Evolutionary conservation across 106 monocot species (phyloP), one percentile per base, ranked within the genome.

Genomic region (Posidonia australis): DNA sequence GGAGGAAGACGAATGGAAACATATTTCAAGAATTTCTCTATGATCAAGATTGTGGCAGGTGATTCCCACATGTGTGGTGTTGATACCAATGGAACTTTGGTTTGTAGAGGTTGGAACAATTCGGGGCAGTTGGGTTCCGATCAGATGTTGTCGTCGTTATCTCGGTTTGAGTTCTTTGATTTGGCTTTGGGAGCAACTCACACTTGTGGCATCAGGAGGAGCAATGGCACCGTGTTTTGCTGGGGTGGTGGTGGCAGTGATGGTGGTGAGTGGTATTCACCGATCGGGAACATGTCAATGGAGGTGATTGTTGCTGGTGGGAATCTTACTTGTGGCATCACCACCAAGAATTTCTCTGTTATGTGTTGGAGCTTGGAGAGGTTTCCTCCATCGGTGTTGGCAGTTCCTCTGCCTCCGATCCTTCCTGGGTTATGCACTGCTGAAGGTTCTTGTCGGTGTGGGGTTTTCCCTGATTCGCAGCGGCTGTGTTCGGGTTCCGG

Each of bases 311-410:
- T 81, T 27, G 82, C 96, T 18, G 86, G 84, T 10, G 90, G 77
- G 0, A 71, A 96, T 28, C 78, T 82, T 44, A 87, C 87, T n/a
- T 96, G 96, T 62, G 96, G 87, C 4, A 47, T 96, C 14, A 64
- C 58, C 2, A 72, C 74, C 9, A 5, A 0, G 11, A 84, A 87
- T 68, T 77, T 84, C 24, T 77, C 80, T 10, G 76, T 90, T 16
- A n/a, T 84, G 0, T 96, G 96, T 65, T 96, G 96, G 96, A 44
- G 48, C 12, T 60, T 77, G 1, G 28, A 74, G 47, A 20, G 25
- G 28, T n/a, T 9, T 7, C 67, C 74, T 25, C 54, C 63, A 17
- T 13, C 74, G 32, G 66, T 72, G 36, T 31, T 32, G 0, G 25
- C 9, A 0, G 58, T 82, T 41, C 69, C 73, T 5, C 54, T 90